Conservation (phyloP, 805 yeast species). For the Candida tibetensis region DNA sequence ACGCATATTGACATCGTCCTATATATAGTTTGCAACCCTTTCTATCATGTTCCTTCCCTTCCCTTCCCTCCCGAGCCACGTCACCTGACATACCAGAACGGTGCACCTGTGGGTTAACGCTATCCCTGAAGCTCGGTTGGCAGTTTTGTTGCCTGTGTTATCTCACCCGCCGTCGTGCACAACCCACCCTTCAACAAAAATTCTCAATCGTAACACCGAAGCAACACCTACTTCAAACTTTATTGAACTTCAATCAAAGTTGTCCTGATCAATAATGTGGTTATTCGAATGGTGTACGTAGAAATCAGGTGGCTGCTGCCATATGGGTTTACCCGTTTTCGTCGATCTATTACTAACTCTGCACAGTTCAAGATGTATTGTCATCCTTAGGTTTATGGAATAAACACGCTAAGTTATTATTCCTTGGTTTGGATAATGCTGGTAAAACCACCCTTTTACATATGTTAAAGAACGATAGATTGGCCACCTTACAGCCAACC, state of each 20-base stretch:
- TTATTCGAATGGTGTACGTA: slow-evolving; percentile 40
- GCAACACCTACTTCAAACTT: too few species aligned
- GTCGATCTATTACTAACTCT: slow-evolving; percentile 21
- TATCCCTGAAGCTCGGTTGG: too few species aligned
- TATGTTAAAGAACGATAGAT: slow-evolving; percentile 79
- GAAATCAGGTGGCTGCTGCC: not conserved
- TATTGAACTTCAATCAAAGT: too few species aligned
- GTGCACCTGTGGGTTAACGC: too few species aligned
- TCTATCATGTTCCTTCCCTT: too few species aligned
- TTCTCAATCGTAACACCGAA: not conserved
- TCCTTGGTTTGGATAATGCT: slow-evolving; percentile 47
- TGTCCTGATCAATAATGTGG: slow-evolving; percentile 24
- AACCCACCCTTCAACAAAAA: not conserved
- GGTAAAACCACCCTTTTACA: slow-evolving; percentile 47
- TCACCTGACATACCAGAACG: too few species aligned
- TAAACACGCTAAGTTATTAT: slow-evolving; percentile 47
- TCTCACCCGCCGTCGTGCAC: too few species aligned
- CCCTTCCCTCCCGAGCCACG: too few species aligned
- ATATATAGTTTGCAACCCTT: too few species aligned
- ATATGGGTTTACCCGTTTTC: too few species aligned
- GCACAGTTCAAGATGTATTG: slow-evolving; percentile 43
- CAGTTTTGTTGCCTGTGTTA: too few species aligned
- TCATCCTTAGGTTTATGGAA: slow-evolving; percentile 48
- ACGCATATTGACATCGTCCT: too few species aligned
- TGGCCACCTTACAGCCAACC: slow-evolving; percentile 97